Percentiles rank a stretch among this genome's conserved stretches.
These are phyloP conservation scores for Lactarius psammicola DNA, from an alignment of 768 basidiomycete genomes.

Conservation along the genomic window DNA sequence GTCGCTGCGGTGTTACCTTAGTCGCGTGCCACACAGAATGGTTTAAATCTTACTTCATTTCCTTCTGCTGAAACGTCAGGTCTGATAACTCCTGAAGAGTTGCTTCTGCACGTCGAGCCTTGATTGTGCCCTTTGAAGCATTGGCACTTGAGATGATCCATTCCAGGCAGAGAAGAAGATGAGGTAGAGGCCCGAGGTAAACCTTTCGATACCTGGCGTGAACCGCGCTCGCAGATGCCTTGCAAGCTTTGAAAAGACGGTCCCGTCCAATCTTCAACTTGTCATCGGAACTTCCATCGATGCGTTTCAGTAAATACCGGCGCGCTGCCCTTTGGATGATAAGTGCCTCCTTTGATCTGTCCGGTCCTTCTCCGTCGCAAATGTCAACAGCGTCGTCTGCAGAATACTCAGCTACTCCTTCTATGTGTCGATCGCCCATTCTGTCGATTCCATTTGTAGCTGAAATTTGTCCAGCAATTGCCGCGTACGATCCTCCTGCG, in stretches of 20 bases:
- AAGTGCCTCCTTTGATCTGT: constrained; percentile 1
- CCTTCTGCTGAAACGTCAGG: not conserved
- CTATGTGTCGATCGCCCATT: not conserved
- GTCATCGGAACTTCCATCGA: not conserved
- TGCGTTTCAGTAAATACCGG: not conserved
- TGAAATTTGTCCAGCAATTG: not conserved
- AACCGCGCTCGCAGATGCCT: not conserved
- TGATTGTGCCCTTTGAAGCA: not conserved
- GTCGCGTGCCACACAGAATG: not conserved
- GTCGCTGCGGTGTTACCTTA: not conserved
- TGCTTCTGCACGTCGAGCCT: not conserved
- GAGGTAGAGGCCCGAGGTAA: constrained; percentile 22
- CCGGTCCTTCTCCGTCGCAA: not conserved
- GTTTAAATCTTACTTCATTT: not conserved
- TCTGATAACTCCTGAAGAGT: constrained; percentile 10
- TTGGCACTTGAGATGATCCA: not conserved
- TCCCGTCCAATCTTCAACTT: not conserved
- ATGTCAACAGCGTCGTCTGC: not conserved
- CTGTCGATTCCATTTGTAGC: not conserved
- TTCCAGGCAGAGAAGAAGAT: constrained; percentile 22
- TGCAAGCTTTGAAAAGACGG: constrained; percentile 15
- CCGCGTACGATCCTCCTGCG: not conserved
- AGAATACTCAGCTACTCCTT: constrained; percentile 3
- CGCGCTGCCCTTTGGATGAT: constrained; percentile 16
- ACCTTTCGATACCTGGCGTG: constrained; percentile 13